Percentiles rank a stretch among this genome's conserved stretches.
These are phyloP conservation scores for Haematococcus lacustris DNA, from an alignment of 139 green algal genomes.

Conservation along the genomic window DNA sequence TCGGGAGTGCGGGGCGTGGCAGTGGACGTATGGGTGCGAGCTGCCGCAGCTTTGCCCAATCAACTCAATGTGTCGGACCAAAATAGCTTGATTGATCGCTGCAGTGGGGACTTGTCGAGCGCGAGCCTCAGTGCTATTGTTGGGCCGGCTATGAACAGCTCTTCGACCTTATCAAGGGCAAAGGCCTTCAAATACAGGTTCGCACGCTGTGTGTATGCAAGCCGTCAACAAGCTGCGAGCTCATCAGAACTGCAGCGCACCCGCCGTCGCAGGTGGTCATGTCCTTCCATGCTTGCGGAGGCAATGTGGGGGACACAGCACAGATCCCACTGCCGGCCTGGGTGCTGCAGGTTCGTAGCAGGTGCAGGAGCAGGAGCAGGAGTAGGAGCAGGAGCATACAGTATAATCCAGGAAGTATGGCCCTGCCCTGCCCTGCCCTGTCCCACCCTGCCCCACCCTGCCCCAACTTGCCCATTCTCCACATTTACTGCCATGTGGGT, in stretches of 20 bases:
- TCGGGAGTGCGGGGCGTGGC: slow-evolving; percentile 78
- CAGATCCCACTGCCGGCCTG: slow-evolving; percentile 74
- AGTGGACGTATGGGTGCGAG: slow-evolving; percentile 79
- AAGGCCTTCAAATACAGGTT: slow-evolving; percentile 74
- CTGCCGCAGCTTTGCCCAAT: background rate
- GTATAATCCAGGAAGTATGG: no score
- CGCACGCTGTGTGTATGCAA: slow-evolving; percentile 3
- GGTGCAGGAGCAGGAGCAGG: background rate
- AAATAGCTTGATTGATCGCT: background rate
- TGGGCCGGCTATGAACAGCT: slow-evolving; percentile 78
- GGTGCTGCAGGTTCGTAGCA: slow-evolving; percentile 62
- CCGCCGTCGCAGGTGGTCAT: slow-evolving; percentile 71
- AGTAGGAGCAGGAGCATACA: background rate
- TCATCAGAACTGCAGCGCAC: background rate
- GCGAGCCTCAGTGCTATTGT: slow-evolving; percentile 65
- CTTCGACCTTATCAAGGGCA: slow-evolving; percentile 58
- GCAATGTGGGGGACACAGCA: slow-evolving; percentile 85
- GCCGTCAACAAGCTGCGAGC: slow-evolving; percentile 10
- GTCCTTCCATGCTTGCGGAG: slow-evolving; percentile 88
- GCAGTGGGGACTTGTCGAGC: slow-evolving; percentile 86
- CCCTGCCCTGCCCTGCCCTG: no score
- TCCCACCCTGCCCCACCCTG: background rate
- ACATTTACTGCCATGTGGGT: background rate
- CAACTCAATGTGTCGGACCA: background rate
- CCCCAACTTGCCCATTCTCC: background rate